These are phyloP conservation scores for Diaporthe sp. DNA, from an alignment of 2,329 filamentous ascomycete species.

Conservation along the genomic window DNA sequence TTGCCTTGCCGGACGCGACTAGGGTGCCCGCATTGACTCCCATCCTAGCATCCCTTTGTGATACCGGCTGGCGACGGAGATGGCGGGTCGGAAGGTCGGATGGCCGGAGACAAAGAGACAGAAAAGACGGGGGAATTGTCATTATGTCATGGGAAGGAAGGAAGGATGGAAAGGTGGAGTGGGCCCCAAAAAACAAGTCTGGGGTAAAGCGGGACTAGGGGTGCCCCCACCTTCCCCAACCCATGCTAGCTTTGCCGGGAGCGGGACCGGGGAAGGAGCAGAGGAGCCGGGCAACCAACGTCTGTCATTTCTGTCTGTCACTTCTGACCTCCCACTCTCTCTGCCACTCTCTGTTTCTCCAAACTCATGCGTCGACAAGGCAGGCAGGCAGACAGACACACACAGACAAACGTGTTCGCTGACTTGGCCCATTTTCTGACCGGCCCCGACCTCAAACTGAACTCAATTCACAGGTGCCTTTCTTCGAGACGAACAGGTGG, in stretches of 20 bases:
- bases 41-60: not conserved
- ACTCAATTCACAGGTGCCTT: not conserved
- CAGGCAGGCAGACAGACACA: too few species aligned
- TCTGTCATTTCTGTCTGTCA: too few species aligned
- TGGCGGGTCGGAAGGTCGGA: constrained; percentile 15
- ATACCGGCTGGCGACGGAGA: not conserved
- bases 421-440: not conserved
- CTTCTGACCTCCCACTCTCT: not conserved
- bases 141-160: constrained; percentile 16
- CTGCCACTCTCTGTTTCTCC: too few species aligned
- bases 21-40: not conserved
- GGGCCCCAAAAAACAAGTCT: not conserved
- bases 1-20: not conserved
- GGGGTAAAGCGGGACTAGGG: constrained; percentile 22
- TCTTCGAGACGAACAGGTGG: not conserved
- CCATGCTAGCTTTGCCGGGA: not conserved
- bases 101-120: not conserved
- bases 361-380: too few species aligned
- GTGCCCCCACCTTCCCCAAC: constrained; percentile 14
- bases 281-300: not conserved
- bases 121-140: not conserved
- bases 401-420: not conserved
- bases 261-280: constrained; percentile 4
- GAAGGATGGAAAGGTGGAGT: not conserved
- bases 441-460: too few species aligned